Conservation (phyloP, 805 yeast genomes). For the Hanseniaspora hatyaiensis region DNA sequence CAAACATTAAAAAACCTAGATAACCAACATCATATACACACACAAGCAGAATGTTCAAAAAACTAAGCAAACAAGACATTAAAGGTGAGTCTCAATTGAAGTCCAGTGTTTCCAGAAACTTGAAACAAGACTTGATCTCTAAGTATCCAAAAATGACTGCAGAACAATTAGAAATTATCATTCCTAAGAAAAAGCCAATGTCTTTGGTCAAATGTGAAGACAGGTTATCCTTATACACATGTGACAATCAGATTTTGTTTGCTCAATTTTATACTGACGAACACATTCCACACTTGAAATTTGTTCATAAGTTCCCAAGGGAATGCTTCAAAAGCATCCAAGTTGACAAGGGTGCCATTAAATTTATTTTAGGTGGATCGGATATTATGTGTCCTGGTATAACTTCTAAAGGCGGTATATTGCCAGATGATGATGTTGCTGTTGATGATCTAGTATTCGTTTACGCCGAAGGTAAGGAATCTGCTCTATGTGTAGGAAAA, state of each 20-base stretch:
- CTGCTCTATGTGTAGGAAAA: conserved; percentile 83
- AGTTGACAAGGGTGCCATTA: conserved; percentile 93
- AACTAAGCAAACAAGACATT: conserved; percentile 73
- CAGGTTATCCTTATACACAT: conserved; percentile 62
- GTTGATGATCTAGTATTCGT: conserved; percentile 65
- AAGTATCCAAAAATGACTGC: conserved; percentile 63
- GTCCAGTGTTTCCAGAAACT: conserved; percentile 86
- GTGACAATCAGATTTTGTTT: conserved; percentile 62
- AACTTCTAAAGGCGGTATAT: conserved; percentile 69
- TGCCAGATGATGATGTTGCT: conserved; percentile 52
- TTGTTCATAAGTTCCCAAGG: conserved; percentile 68
- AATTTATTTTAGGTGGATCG: conserved; percentile 89
- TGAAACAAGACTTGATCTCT: conserved; percentile 58
- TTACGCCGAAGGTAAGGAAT: conserved; percentile 86
- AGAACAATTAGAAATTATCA: conserved; percentile 60
- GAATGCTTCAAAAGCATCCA: conserved; percentile 71
- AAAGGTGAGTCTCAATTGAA: conserved; percentile 86
- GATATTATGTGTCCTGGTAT: conserved; percentile 95
- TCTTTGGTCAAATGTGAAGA: conserved; percentile 80
- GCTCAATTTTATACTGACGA: conserved; percentile 66
- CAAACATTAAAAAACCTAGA: background rate
- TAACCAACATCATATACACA: background rate
- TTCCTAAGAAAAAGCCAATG: conserved; percentile 81
- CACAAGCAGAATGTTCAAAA: conserved; percentile 19
- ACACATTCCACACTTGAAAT: conserved; percentile 59